Conservation (phyloP, 2,329 filamentous ascomycete species). For the Mycocentrospora acerina region DNA sequence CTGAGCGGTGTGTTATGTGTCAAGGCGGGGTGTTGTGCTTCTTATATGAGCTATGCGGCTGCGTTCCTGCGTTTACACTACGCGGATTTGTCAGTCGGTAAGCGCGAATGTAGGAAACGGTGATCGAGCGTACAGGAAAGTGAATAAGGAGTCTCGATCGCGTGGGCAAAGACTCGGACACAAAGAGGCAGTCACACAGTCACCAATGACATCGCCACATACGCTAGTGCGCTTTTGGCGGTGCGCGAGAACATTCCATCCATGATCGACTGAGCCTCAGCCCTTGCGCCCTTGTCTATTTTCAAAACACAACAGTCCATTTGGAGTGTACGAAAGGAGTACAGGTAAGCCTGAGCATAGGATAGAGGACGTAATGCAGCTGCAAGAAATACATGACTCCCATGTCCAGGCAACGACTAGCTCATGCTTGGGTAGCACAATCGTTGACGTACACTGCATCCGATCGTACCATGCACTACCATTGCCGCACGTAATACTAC, state of each 20-base stretch:
- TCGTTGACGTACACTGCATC: no score
- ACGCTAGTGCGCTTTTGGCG: slow-evolving; percentile 16
- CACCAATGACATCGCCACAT: slow-evolving; percentile 26
- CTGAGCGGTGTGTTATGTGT: slow-evolving; percentile 8
- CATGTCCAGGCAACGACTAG: no score
- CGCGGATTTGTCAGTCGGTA: slow-evolving; percentile 10
- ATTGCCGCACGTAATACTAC: no score
- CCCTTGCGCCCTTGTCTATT: no score
- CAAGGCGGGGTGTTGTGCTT: slow-evolving; percentile 12
- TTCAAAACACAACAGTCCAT: no score
- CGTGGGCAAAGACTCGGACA: slow-evolving; percentile 11
- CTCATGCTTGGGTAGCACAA: no score
- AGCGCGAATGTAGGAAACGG: neutral
- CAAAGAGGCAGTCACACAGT: slow-evolving; percentile 4
- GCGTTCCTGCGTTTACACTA: slow-evolving; percentile 6
- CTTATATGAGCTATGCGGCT: slow-evolving; percentile 6
- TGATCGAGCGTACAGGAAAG: slow-evolving; percentile 5
- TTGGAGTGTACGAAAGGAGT: no score
- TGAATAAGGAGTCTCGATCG: slow-evolving; percentile 4
- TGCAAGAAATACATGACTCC: no score
- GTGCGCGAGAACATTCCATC: slow-evolving; percentile 15
- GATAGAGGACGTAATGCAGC: no score
- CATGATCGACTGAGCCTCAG: no score
- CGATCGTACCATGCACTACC: no score
- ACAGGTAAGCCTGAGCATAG: no score